These are phyloP conservation scores for Hyphodiscus hymeniophilus DNA, from an alignment of 495 filamentous ascomycete genomes.

Conservation along the genomic window DNA sequence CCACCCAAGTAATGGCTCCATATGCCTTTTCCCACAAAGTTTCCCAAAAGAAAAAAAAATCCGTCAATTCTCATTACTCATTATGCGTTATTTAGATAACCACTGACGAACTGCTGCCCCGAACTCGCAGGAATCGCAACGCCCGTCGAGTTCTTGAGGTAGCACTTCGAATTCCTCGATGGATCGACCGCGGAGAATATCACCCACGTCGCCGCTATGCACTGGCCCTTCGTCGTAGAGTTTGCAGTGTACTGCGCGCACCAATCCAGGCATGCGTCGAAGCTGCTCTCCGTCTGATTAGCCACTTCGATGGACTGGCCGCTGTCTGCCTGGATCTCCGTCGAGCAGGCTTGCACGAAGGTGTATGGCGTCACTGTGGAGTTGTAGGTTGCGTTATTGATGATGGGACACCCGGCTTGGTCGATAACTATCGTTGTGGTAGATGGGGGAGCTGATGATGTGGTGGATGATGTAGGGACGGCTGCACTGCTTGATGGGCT, in stretches of 20 bases:
- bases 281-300: slow-evolving; percentile 2
- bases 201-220: slow-evolving; percentile 14
- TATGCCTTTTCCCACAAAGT: too few relatives aligned
- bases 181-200: slow-evolving; percentile 11
- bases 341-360: slow-evolving; percentile 6
- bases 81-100: too few relatives aligned
- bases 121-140: neutral
- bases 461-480: slow-evolving; percentile 1
- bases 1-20: too few relatives aligned
- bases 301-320: slow-evolving; percentile 5
- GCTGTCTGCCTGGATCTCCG: neutral
- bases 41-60: too few relatives aligned
- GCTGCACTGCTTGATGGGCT: neutral
- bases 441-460: neutral
- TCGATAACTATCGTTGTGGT: slow-evolving; percentile 11
- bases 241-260: slow-evolving; percentile 2
- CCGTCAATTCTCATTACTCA: too few relatives aligned
- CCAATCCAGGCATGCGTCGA: slow-evolving; percentile 10
- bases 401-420: slow-evolving; percentile 10
- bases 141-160: slow-evolving; percentile 11
- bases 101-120: too few relatives aligned
- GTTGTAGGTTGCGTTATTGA: slow-evolving; percentile 10
- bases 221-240: neutral
- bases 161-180: slow-evolving; percentile 12
- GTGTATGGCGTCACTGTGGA: neutral